Percentiles rank a stretch among this genome's conserved stretches.
Evolutionary conservation across 371 early-diverging fungal genomes (phyloP).

Genomic region (Apophysomyces variabilis): DNA sequence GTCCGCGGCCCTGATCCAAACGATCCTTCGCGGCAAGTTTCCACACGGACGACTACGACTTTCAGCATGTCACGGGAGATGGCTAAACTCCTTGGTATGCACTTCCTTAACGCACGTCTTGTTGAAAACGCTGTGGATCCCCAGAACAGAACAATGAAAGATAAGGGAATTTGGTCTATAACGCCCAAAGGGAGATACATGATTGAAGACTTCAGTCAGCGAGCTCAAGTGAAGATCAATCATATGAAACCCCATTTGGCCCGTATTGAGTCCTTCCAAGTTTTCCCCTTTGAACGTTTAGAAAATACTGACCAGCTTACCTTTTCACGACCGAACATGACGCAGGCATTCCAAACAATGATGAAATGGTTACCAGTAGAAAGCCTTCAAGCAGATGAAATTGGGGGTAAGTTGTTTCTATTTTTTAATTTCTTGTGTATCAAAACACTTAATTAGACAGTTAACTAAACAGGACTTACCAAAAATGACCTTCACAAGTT

Average conservation of each 20-base stretch:
- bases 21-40: slow-evolving; percentile 48
- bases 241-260: slow-evolving; percentile 33
- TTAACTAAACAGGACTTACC: slow-evolving; percentile 26
- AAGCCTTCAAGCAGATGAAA: slow-evolving; percentile 39
- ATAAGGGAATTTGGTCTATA: slow-evolving; percentile 53
- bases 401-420: slow-evolving; percentile 39
- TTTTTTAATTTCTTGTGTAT: not conserved
- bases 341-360: slow-evolving; percentile 61
- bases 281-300: slow-evolving; percentile 43
- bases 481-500: slow-evolving; percentile 23
- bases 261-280: slow-evolving; percentile 32
- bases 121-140: slow-evolving; percentile 57
- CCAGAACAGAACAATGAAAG: slow-evolving; percentile 52
- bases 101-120: slow-evolving; percentile 61
- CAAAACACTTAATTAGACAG: slow-evolving; percentile 15
- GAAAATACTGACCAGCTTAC: slow-evolving; percentile 40
- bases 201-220: slow-evolving; percentile 47
- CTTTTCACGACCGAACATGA: slow-evolving; percentile 53
- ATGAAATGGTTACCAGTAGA: slow-evolving; percentile 51
- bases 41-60: slow-evolving; percentile 54
- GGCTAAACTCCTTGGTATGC: slow-evolving; percentile 59
- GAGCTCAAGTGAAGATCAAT: slow-evolving; percentile 38
- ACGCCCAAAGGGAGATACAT: slow-evolving; percentile 61
- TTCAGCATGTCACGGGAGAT: slow-evolving; percentile 57
- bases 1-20: slow-evolving; percentile 55